Percentiles rank a stretch among this genome's conserved stretches.
phyloP scores from a whole-genome alignment of 805 yeast genomes.

The Ascoidea asiatica region DNA sequence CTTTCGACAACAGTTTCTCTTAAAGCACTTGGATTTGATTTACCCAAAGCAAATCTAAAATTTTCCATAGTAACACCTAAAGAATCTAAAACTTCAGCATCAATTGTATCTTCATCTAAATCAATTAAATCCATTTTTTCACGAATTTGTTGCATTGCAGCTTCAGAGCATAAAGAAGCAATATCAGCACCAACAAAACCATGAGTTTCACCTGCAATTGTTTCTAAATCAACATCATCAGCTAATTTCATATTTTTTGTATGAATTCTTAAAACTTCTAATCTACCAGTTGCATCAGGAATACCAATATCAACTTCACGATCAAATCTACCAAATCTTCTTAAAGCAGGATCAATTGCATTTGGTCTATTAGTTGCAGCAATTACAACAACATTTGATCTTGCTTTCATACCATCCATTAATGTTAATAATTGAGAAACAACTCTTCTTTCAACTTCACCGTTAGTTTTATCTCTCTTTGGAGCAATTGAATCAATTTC shows the following conservation, averaged over 20 bases:
- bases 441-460: constrained; percentile 98
- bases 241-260: constrained; percentile 97
- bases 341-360: constrained; percentile 62
- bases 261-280: constrained; percentile 93
- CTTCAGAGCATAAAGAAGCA: constrained; percentile 98
- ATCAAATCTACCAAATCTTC: constrained; percentile 85
- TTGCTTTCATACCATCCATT: constrained; percentile 99
- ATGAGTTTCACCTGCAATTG: constrained; percentile 94
- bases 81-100: constrained; percentile 91
- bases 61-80: constrained; percentile 98
- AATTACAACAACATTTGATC: constrained; percentile 94
- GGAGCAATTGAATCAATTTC: constrained; percentile 99
- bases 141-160: constrained; percentile 99
- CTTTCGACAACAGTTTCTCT: constrained; percentile 99
- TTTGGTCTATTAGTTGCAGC: constrained; percentile 88
- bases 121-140: constrained; percentile 98
- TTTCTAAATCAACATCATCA: constrained; percentile 90
- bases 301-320: constrained; percentile 86
- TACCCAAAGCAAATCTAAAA: constrained; percentile 94
- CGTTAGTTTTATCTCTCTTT: constrained; percentile 98
- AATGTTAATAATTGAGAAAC: constrained; percentile 94
- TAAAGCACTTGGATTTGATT: constrained; percentile 96
- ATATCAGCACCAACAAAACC: constrained; percentile 99
- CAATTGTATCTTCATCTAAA: constrained; percentile 90
- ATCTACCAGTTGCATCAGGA: constrained; percentile 97